Evolutionary conservation across 1,284 basidiomycete genomes (phyloP).

Genomic region (Malassezia japonica): DNA sequence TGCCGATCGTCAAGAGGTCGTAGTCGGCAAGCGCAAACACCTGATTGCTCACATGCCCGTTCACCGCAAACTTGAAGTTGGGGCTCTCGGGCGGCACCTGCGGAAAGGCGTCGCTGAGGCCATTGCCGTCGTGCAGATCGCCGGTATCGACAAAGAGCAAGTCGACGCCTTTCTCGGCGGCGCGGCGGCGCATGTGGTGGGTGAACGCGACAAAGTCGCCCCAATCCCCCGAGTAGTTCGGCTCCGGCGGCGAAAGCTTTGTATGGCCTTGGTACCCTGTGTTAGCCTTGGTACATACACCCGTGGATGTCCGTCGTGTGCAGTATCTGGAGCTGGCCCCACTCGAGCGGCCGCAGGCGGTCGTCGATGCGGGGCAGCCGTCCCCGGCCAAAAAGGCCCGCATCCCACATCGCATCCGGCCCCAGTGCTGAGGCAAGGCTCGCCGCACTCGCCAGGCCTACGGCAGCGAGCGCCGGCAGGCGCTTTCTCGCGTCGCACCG

Average conservation of each 20-base stretch:
- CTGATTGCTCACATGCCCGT: constrained; percentile 40
- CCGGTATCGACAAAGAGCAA: constrained; percentile 45
- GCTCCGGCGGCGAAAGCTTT: constrained; percentile 43
- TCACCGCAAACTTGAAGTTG: constrained; percentile 11
- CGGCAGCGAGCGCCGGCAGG: no score
- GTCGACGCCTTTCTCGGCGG: constrained; percentile 33
- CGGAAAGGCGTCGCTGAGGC: constrained; percentile 39
- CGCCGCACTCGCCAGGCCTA: no score
- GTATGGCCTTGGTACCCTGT: constrained; percentile 36
- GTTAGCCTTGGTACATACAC: constrained; percentile 10
- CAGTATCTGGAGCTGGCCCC: constrained; percentile 68
- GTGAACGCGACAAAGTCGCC: constrained; percentile 48
- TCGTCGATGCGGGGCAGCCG: constrained; percentile 31
- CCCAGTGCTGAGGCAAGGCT: no score
- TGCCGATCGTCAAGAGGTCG: constrained; percentile 74
- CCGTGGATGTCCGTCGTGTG: constrained; percentile 73
- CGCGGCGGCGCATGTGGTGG: constrained; percentile 36
- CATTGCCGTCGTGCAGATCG: constrained; percentile 44
- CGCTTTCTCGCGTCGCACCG: no score
- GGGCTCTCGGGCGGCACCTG: constrained; percentile 3
- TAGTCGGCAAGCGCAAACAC: constrained; percentile 63
- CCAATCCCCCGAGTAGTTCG: constrained; percentile 42
- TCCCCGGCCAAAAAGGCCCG: constrained; percentile 15
- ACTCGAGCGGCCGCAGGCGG: constrained; percentile 54
- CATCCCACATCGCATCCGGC: constrained; percentile 6